Evolutionary conservation across 768 basidiomycete species (phyloP), one percentile per base, ranked within the genome.

Genomic region (Kondoa malvinella): DNA sequence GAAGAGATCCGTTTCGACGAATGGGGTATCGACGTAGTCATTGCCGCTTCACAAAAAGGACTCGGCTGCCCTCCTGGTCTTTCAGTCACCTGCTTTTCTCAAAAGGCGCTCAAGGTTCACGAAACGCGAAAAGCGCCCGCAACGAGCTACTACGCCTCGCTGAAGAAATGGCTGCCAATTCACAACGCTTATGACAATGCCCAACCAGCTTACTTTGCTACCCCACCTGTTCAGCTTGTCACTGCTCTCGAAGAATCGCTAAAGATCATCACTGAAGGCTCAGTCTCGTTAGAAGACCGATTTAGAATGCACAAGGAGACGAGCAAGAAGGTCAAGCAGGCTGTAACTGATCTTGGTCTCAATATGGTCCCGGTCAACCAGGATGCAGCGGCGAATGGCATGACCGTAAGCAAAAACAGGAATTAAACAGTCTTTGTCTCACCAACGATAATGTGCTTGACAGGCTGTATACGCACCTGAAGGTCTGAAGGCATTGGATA

Each of bases 1-100:
- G 95, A 97, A 76, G 91, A 96, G 76, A 92, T 99, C 73, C 84
- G 81, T 58, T 87, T 95, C 81, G 95, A 97, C 73, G 86, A 83
- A 1, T 97, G 95, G 95, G 85, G 82, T 29, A 81, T 97, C 65
- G 95, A 99, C 72, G 84, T 92, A 40, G 86, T 97, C 29, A 32
- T 70, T 59, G 14, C 30, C 8, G 91, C 89, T 12, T 86, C 84
- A 67, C 91, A 94, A 77, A 95, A 95, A 76, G 95, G 94, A 56
- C 84, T 99, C 26, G 87, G 92, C 32, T 84, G 86, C 0, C 95
- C 95, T 1, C 94, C 95, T 4, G 95, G 95, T 34, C 81, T 99
- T 30, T 88, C 88, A 74, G 84, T 99, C 72, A 77, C 94, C 67
- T 80, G 88, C 50, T 90, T 86, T 8, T 89, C 87, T 76, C 82